phyloP scores from a whole-genome alignment of 2,329 filamentous ascomycete genomes.

The Monosporascus ibericus region DNA sequence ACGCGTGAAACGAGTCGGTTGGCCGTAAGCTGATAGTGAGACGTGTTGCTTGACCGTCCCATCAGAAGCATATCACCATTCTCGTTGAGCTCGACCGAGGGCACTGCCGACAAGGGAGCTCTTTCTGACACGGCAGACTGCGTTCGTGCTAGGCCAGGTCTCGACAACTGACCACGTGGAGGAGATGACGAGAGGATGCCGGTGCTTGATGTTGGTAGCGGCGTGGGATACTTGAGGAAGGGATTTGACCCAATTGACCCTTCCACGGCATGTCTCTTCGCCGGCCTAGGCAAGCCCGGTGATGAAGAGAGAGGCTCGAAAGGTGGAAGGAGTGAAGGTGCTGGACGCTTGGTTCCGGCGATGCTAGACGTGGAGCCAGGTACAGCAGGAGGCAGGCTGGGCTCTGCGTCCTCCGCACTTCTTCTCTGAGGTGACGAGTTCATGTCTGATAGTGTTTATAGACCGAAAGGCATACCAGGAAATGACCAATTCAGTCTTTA shows the following conservation, averaged over 20 bases:
- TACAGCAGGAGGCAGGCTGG: slow-evolving; percentile 25
- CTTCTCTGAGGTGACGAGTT: slow-evolving; percentile 20
- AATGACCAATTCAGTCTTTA: slow-evolving; percentile 1
- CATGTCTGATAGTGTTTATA: slow-evolving; percentile 13
- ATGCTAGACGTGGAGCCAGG: slow-evolving; percentile 16
- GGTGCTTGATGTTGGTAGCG: slow-evolving; percentile 88
- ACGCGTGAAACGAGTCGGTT: slow-evolving; percentile 91
- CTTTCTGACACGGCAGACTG: slow-evolving; percentile 67
- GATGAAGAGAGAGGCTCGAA: slow-evolving; percentile 79
- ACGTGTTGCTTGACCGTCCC: slow-evolving; percentile 91
- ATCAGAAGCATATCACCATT: slow-evolving; percentile 79
- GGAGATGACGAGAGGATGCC: slow-evolving; percentile 86
- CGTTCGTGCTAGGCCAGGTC: slow-evolving; percentile 52
- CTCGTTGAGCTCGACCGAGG: slow-evolving; percentile 72
- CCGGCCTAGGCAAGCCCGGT: slow-evolving; percentile 60
- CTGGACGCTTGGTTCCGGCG: slow-evolving; percentile 53
- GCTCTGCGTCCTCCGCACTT: slow-evolving; percentile 22
- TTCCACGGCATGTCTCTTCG: slow-evolving; percentile 57
- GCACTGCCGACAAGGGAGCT: slow-evolving; percentile 74
- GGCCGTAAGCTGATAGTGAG: slow-evolving; percentile 88
- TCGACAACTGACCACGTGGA: slow-evolving; percentile 42
- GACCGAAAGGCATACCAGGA: slow-evolving; percentile 16
- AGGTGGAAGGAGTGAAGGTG: slow-evolving; percentile 65
- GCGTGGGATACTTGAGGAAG: slow-evolving; percentile 78
- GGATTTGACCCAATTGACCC: slow-evolving; percentile 34